phyloP scores from a whole-genome alignment of 108 stramenopile genomes.

The Nannochloropsis salina region DNA sequence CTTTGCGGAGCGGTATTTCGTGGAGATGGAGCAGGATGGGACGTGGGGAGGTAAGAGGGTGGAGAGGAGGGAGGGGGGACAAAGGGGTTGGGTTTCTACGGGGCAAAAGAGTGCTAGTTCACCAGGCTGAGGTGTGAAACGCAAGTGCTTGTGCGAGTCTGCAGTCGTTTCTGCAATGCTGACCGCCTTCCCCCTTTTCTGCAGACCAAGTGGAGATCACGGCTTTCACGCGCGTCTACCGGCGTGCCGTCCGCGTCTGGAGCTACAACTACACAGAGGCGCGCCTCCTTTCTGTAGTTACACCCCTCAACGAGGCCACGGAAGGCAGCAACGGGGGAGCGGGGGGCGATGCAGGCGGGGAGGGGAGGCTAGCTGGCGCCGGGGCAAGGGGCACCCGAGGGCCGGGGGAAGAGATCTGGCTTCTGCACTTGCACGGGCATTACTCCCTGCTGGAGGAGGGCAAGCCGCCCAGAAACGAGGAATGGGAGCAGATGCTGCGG shows the following conservation, averaged over 20 bases:
- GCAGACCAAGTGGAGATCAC: not conserved
- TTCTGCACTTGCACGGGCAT: not conserved
- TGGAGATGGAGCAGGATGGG: not conserved
- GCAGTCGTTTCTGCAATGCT: too few species aligned
- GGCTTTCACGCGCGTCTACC: not conserved
- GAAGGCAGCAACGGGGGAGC: not conserved
- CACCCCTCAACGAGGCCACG: not conserved
- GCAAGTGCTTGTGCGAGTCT: too few species aligned
- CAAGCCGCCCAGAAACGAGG: not conserved
- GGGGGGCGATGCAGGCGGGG: too few species aligned
- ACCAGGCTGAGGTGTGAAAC: too few species aligned
- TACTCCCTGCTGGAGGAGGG: not conserved
- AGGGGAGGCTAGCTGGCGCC: not conserved
- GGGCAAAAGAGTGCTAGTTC: too few species aligned
- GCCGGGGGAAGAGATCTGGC: not conserved
- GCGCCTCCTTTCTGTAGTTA: not conserved
- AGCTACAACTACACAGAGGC: slow-evolving; percentile 9
- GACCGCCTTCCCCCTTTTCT: not conserved
- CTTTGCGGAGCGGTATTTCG: not conserved
- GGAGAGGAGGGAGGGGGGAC: not conserved
- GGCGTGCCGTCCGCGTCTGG: not conserved
- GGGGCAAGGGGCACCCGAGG: not conserved
- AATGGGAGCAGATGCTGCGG: not conserved
- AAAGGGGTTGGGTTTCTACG: not conserved
- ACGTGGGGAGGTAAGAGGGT: not conserved